phyloP scores from a whole-genome alignment of 2,329 filamentous ascomycete species.

The Cercospora berteroae region DNA sequence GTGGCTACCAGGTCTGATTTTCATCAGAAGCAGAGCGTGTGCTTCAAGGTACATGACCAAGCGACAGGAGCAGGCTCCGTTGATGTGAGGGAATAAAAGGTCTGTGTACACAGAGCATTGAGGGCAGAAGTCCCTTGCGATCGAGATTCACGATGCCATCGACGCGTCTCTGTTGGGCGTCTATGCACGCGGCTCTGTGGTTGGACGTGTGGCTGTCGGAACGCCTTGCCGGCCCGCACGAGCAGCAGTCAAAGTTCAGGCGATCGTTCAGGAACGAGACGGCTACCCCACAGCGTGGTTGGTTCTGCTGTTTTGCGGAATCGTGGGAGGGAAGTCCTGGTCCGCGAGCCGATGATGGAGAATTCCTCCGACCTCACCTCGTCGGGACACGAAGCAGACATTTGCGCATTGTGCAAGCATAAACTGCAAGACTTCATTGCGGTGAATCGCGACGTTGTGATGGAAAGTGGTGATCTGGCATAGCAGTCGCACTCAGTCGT shows the following conservation, averaged over 20 bases:
- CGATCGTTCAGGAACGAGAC: conserved; percentile 15
- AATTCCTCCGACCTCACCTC: conserved; percentile 4
- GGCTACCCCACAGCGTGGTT: not conserved
- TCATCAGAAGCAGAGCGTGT: not conserved
- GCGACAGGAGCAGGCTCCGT: not conserved
- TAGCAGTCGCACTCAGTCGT: not conserved
- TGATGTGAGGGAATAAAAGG: too few relatives aligned
- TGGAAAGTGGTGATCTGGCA: not conserved
- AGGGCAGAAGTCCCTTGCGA: not conserved
- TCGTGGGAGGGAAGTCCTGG: not conserved
- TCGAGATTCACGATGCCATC: conserved; percentile 7
- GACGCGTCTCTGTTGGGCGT: conserved; percentile 7
- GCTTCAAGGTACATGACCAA: not conserved
- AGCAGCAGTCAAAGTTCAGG: not conserved
- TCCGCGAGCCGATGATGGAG: not conserved
- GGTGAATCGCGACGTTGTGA: not conserved
- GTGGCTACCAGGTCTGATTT: too few relatives aligned
- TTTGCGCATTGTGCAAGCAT: not conserved
- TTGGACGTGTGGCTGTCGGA: conserved; percentile 12
- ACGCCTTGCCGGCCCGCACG: conserved; percentile 7
- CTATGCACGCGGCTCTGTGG: conserved; percentile 13
- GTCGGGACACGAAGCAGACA: not conserved
- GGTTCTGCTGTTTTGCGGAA: not conserved
- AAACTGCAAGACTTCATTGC: not conserved
- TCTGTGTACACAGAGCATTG: too few relatives aligned